phyloP scores from a whole-genome alignment of 345 rosid genomes.

The Gossypium rotundifolium region DNA sequence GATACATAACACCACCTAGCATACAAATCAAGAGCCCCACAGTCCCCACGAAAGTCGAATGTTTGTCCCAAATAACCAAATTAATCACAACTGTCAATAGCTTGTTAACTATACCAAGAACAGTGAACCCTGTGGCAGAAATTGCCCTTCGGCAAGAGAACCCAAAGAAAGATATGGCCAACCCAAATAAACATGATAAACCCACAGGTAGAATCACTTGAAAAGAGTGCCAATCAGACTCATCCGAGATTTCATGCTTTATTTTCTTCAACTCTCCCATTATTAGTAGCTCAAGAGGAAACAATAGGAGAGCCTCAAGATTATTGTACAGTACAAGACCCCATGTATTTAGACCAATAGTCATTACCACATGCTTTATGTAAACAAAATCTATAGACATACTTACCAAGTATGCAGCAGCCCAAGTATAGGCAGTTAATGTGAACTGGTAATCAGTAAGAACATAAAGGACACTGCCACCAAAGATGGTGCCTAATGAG shows the following conservation, averaged over 20 bases:
- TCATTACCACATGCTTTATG: slow-evolving; percentile 98
- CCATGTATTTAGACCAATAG: slow-evolving; percentile 90
- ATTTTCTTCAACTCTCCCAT: slow-evolving; percentile 96
- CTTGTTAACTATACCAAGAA: slow-evolving; percentile 96
- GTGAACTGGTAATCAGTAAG: slow-evolving; percentile 89
- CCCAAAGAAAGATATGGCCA: slow-evolving; percentile 94
- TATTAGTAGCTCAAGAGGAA: slow-evolving; percentile 83
- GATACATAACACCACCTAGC: slow-evolving; percentile 88
- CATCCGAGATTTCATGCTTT: slow-evolving; percentile 62
- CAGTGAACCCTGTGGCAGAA: slow-evolving; percentile 97
- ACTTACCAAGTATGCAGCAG: slow-evolving; percentile 76
- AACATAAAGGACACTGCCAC: slow-evolving; percentile 83
- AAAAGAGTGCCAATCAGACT: slow-evolving; percentile 73
- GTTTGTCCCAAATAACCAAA: slow-evolving; percentile 87
- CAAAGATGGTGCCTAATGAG: slow-evolving; percentile 70
- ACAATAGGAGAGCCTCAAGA: slow-evolving; percentile 86
- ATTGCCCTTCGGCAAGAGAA: slow-evolving; percentile 91
- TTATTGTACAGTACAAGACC: slow-evolving; percentile 94
- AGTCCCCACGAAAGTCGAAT: slow-evolving; percentile 72
- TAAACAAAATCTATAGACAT: slow-evolving; percentile 97
- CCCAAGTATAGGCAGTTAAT: slow-evolving; percentile 79
- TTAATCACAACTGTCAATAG: slow-evolving; percentile 83
- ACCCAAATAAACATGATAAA: slow-evolving; percentile 74
- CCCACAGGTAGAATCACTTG: slow-evolving; percentile 79
- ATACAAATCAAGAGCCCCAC: slow-evolving; percentile 86